A percentile compares a stretch with the other conserved stretches of the same genome.
phyloP scores from a whole-genome alignment of 2,329 filamentous ascomycete species.

The Mollisia scopiformis region DNA sequence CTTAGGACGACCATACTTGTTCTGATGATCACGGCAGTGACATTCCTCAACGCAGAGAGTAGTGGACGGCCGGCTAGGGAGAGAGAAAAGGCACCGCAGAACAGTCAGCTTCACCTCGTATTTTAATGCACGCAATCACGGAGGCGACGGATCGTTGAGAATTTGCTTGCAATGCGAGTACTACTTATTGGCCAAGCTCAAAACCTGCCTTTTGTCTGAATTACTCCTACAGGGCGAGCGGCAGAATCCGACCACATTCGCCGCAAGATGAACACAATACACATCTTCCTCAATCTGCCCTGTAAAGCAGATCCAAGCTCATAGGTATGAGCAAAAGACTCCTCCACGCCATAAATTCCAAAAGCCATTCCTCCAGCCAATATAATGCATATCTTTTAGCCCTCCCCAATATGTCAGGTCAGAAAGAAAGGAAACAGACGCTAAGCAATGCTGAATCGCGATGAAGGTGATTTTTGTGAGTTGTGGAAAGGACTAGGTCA shows the following conservation, averaged over 20 bases:
- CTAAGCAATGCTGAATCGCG: slow-evolving; percentile 24
- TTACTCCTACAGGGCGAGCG: neutral
- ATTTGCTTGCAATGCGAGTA: neutral
- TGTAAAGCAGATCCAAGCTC: neutral
- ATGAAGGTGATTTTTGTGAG: slow-evolving; percentile 17
- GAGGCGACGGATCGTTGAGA: neutral
- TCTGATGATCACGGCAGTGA: no score
- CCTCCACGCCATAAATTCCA: neutral
- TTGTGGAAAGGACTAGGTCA: slow-evolving; percentile 16
- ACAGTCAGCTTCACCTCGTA: no score
- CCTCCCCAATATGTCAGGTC: neutral
- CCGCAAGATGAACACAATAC: neutral
- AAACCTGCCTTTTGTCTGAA: neutral
- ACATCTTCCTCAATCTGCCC: neutral
- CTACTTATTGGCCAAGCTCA: neutral
- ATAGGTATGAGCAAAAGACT: neutral
- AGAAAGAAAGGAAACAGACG: slow-evolving; percentile 18
- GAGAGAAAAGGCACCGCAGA: no score
- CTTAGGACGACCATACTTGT: no score
- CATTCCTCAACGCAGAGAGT: no score
- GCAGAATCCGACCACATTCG: neutral
- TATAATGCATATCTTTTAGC: slow-evolving; percentile 3
- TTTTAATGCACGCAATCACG: no score
- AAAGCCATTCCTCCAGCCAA: neutral
- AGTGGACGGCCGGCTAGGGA: no score